These are phyloP conservation scores for Trifolium dubium DNA, from an alignment of 306 rosid genomes.

Conservation along the genomic window DNA sequence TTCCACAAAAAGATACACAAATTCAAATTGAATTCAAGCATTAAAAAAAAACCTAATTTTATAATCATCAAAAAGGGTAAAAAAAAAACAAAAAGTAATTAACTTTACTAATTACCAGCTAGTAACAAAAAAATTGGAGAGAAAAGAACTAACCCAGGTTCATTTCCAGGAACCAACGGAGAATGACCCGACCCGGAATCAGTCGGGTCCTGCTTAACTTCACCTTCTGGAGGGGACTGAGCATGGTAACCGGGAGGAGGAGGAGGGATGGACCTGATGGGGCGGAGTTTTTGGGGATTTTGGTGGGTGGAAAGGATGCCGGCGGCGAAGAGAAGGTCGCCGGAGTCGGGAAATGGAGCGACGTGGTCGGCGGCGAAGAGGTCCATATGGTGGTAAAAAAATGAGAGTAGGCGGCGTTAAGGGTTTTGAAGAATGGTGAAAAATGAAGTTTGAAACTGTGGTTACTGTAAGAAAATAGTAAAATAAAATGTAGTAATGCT, in stretches of 20 bases:
- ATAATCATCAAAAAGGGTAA: background rate
- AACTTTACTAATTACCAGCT: conserved; percentile 1
- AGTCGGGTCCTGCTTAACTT: conserved; percentile 16
- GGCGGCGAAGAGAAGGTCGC: conserved; percentile 58
- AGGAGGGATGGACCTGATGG: conserved; percentile 54
- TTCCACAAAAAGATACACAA: conserved; percentile 10
- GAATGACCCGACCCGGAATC: conserved; percentile 48
- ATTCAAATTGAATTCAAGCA: conserved; percentile 26
- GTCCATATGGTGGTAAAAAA: conserved; percentile 47
- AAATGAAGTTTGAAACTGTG: background rate
- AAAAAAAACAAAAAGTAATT: background rate
- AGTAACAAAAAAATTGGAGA: background rate
- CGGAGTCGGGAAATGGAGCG: conserved; percentile 73
- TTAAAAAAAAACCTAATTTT: background rate
- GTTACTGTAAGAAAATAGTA: too few relatives aligned
- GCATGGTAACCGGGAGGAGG: background rate
- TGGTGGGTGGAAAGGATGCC: conserved; percentile 49
- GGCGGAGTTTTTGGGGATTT: conserved; percentile 82
- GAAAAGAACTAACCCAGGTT: conserved; percentile 55
- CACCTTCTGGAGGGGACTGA: conserved; percentile 5
- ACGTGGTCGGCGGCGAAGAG: conserved; percentile 61
- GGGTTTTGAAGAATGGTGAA: conserved; percentile 55
- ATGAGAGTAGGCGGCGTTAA: conserved; percentile 32
- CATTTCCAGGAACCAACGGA: conserved; percentile 18
- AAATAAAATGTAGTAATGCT: too few relatives aligned